phyloP scores from a whole-genome alignment of 2,329 filamentous ascomycete genomes.

The Exophiala aquamarina region DNA sequence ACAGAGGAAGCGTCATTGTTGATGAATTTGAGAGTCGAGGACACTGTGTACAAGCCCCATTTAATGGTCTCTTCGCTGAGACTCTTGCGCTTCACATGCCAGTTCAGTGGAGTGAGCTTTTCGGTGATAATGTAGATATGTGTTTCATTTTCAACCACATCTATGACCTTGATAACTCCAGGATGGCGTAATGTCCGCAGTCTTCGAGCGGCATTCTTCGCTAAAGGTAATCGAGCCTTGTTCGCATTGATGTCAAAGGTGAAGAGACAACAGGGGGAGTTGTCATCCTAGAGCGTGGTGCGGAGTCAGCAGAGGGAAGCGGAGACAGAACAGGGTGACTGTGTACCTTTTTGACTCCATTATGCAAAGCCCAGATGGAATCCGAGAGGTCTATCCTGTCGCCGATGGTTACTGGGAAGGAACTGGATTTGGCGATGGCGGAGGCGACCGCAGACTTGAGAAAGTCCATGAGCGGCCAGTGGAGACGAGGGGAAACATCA shows the following conservation, averaged over 20 bases:
- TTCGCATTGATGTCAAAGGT: conserved; percentile 86
- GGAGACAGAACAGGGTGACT: conserved; percentile 7
- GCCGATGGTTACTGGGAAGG: conserved; percentile 89
- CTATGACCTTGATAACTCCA: conserved; percentile 88
- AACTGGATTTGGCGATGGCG: conserved; percentile 89
- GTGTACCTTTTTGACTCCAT: conserved; percentile 83
- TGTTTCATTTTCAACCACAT: conserved; percentile 93
- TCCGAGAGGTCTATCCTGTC: conserved; percentile 89
- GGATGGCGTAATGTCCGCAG: conserved; percentile 90
- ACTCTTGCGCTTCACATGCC: conserved; percentile 87
- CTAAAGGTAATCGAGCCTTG: conserved; percentile 77
- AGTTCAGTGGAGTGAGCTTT: conserved; percentile 78
- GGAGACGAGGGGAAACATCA: not conserved
- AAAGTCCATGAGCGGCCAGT: conserved; percentile 73
- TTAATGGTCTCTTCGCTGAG: conserved; percentile 89
- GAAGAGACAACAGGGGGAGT: conserved; percentile 93
- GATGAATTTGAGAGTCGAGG: conserved; percentile 92
- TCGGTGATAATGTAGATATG: conserved; percentile 97
- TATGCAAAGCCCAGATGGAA: conserved; percentile 95
- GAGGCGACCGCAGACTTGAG: conserved; percentile 96
- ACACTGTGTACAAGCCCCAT: conserved; percentile 88
- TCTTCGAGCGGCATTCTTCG: conserved; percentile 92
- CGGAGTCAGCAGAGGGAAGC: conserved; percentile 21
- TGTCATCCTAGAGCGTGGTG: conserved; percentile 70
- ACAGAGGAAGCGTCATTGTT: conserved; percentile 91